Conservation (phyloP, 1,284 basidiomycete genomes). For the Naganishia cerealis region DNA sequence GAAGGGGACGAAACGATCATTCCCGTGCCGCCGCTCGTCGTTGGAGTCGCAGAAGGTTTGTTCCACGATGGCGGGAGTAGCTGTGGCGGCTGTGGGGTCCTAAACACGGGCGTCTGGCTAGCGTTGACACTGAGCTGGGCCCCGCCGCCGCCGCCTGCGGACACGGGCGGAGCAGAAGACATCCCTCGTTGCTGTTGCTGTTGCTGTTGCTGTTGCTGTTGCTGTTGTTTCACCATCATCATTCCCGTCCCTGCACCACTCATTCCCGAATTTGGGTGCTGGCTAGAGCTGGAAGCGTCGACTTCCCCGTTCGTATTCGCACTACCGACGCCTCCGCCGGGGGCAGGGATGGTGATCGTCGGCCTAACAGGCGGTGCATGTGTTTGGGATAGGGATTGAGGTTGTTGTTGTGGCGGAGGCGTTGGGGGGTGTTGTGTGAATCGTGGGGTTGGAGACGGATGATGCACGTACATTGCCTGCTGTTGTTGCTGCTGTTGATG, state of each 20-base stretch:
- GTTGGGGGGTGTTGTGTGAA: too few relatives aligned
- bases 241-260: not conserved
- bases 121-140: not conserved
- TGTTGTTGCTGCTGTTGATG: not conserved
- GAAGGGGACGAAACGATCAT: not conserved
- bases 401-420: not conserved
- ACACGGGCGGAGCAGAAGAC: not conserved
- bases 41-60: slow-evolving; percentile 6
- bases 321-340: not conserved
- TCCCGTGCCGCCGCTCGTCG: not conserved
- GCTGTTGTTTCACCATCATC: not conserved
- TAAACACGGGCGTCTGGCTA: slow-evolving; percentile 13
- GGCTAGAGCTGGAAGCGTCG: not conserved
- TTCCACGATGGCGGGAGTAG: slow-evolving; percentile 13
- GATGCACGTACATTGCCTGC: too few relatives aligned
- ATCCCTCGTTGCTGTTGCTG: not conserved
- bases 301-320: not conserved
- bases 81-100: slow-evolving; percentile 13
- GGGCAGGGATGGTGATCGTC: slow-evolving; percentile 14
- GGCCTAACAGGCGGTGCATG: not conserved
- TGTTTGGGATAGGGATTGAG: not conserved
- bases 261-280: too few relatives aligned
- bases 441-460: too few relatives aligned
- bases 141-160: not conserved
- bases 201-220: too few relatives aligned